Percentiles rank a stretch among this genome's conserved stretches.
Conservation (phyloP, 2,329 filamentous ascomycete genomes). For the Nectriaceae sp. region DNA sequence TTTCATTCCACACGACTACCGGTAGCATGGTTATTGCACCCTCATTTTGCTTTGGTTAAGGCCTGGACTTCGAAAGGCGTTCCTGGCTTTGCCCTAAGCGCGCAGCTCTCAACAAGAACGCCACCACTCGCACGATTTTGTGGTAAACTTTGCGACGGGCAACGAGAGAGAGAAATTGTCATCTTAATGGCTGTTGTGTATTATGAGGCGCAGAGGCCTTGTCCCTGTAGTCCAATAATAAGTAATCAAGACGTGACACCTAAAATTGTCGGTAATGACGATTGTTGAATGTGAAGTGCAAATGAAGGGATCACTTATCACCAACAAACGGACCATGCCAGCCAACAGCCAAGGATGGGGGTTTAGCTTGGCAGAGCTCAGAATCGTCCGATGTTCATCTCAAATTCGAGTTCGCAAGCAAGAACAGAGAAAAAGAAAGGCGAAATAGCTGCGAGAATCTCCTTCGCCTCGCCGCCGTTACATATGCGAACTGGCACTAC, state of each 20-base stretch:
- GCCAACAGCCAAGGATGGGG: no score
- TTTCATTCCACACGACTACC: no score
- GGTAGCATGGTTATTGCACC: no score
- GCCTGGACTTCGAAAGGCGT: constrained; percentile 1
- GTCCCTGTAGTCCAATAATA: not conserved
- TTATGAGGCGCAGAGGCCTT: not conserved
- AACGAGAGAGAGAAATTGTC: no score
- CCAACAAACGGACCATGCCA: no score
- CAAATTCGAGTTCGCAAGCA: not conserved
- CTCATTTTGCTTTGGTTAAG: no score
- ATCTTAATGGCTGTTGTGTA: no score
- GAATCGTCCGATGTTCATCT: not conserved
- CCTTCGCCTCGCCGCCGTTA: not conserved
- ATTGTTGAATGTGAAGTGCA: not conserved
- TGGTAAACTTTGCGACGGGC: no score
- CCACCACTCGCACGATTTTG: not conserved
- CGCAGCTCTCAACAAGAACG: not conserved
- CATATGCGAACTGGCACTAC: not conserved
- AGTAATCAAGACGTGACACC: not conserved
- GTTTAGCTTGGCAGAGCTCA: not conserved
- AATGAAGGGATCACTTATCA: not conserved
- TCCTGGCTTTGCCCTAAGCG: not conserved
- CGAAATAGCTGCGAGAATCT: not conserved
- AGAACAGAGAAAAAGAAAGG: not conserved
- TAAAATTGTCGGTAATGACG: not conserved